phyloP scores from a whole-genome alignment of 2,329 filamentous ascomycete species.

The Nemania sp. region DNA sequence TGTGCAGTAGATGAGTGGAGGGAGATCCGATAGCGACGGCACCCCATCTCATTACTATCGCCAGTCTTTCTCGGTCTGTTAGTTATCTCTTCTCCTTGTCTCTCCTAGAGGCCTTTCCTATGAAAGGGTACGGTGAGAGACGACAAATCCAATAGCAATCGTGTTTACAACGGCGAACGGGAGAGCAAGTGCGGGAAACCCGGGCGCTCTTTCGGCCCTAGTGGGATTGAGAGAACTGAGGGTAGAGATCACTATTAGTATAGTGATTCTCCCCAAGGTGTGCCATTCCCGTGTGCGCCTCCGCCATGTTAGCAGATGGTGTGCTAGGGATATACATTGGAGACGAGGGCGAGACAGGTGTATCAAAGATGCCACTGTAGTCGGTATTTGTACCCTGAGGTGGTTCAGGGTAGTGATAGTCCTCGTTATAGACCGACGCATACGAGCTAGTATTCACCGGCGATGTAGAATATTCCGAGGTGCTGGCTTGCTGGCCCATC shows the following conservation, averaged over 20 bases:
- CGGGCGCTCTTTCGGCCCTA: background rate
- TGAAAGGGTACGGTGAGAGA: background rate
- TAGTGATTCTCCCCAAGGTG: background rate
- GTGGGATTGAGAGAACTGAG: background rate
- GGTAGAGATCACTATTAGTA: background rate
- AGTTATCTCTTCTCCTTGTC: background rate
- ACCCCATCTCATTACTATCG: background rate
- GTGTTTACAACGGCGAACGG: background rate
- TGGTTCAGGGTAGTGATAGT: slow-evolving; percentile 5
- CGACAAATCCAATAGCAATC: background rate
- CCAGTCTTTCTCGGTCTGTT: no score
- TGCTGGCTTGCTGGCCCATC: background rate
- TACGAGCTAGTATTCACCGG: background rate
- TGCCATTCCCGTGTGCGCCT: background rate
- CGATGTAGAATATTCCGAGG: background rate
- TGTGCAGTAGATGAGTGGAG: background rate
- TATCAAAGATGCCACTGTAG: background rate
- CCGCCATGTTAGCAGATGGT: background rate
- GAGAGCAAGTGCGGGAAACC: background rate
- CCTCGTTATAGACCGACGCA: background rate
- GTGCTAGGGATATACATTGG: background rate
- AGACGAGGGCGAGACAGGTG: slow-evolving; percentile 17
- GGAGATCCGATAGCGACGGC: background rate
- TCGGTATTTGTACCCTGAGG: background rate
- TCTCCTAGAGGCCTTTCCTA: background rate